Evolutionary conservation across 805 yeast species (phyloP).

Genomic region (Saccharomycopsis amapae): DNA sequence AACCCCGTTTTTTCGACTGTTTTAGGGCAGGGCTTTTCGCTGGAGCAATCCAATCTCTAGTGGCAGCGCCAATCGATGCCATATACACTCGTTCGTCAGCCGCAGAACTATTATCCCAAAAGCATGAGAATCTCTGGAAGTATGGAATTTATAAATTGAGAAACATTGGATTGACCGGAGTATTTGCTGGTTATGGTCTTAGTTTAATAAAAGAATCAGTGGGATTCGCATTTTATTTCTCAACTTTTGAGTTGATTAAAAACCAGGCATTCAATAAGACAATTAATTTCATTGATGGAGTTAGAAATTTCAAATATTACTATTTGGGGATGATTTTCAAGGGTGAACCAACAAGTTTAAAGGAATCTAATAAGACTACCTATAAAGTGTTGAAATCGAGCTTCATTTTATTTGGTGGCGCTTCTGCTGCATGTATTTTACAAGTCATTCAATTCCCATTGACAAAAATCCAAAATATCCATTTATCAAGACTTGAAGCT

Average conservation of each 20-base stretch:
- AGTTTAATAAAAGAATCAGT: slow-evolving; percentile 67
- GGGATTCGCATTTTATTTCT: slow-evolving; percentile 83
- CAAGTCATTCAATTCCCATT: slow-evolving; percentile 81
- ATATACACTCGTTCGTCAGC: slow-evolving; percentile 75
- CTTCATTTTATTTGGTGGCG: slow-evolving; percentile 77
- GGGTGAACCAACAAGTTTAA: slow-evolving; percentile 23
- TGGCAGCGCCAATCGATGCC: slow-evolving; percentile 93
- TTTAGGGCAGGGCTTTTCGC: slow-evolving; percentile 78
- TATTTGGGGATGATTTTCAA: slow-evolving; percentile 23
- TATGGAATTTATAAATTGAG: slow-evolving; percentile 63
- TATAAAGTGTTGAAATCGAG: slow-evolving; percentile 52
- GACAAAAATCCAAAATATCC: slow-evolving; percentile 70
- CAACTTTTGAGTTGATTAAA: slow-evolving; percentile 72
- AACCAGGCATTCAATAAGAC: slow-evolving; percentile 53
- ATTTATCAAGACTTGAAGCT: slow-evolving; percentile 72
- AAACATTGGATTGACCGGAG: slow-evolving; percentile 74
- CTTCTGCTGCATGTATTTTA: slow-evolving; percentile 72
- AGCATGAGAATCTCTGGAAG: slow-evolving; percentile 66
- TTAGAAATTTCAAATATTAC: slow-evolving; percentile 35
- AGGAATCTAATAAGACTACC: slow-evolving; percentile 26
- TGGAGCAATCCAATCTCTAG: slow-evolving; percentile 80
- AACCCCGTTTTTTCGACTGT: slow-evolving; percentile 44
- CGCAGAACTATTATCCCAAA: slow-evolving; percentile 50
- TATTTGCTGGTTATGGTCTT: slow-evolving; percentile 83
- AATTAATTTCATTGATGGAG: slow-evolving; percentile 37